Percentiles rank a stretch among this genome's conserved stretches.
These are phyloP conservation scores for Solanum dulcamara DNA, from an alignment of 257 asterid species.

Conservation along the genomic window DNA sequence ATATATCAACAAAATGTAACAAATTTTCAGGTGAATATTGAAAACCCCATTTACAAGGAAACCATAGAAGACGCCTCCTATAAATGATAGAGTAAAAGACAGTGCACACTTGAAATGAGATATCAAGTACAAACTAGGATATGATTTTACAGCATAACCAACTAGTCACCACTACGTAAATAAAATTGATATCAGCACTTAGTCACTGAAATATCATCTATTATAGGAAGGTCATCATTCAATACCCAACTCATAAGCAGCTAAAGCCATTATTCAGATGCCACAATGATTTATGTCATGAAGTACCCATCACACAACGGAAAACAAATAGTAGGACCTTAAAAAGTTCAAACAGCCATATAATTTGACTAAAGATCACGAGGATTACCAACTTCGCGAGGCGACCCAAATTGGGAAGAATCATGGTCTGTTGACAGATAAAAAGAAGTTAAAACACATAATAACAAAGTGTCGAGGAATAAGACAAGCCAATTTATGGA, in stretches of 20 bases:
- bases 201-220: not conserved
- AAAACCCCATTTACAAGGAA: not conserved
- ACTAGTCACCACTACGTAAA: not conserved
- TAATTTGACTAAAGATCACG: conserved; percentile 6
- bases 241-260: not conserved
- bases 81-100: not conserved
- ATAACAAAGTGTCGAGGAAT: not conserved
- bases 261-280: not conserved
- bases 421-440: conserved; percentile 63
- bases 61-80: not conserved
- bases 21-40: not conserved
- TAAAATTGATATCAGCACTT: not conserved
- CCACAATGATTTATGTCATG: not conserved
- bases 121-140: not conserved
- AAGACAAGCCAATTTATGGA: not conserved
- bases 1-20: not conserved
- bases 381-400: conserved; percentile 82
- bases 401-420: conserved; percentile 89
- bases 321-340: not conserved
- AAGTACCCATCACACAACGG: not conserved
- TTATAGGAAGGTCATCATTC: not conserved
- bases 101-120: not conserved
- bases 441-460: conserved; percentile 15
- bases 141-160: not conserved
- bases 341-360: not conserved